Percentiles rank a stretch among this genome's conserved stretches.
These are phyloP conservation scores for Aspergillus spinulosporus DNA, from an alignment of 2,329 filamentous ascomycete species.

Conservation along the genomic window DNA sequence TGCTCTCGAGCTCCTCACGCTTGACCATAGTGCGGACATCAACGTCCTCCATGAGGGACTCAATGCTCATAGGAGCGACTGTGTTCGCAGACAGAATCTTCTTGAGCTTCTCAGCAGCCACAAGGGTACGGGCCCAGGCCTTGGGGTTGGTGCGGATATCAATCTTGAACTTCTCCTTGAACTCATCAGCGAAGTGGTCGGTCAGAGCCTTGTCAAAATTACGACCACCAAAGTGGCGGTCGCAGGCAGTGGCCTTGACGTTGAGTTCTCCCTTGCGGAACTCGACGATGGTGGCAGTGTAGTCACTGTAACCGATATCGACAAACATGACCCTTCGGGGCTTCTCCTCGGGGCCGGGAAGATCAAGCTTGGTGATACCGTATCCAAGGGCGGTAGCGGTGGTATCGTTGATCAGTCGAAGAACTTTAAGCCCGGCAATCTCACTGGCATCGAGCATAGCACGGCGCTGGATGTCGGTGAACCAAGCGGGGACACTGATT, in stretches of 20 bases:
- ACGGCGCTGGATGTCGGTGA: slow-evolving; percentile 90
- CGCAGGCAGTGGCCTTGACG: slow-evolving; percentile 88
- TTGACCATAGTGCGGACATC: slow-evolving; percentile 88
- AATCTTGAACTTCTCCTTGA: slow-evolving; percentile 97
- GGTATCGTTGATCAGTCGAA: slow-evolving; percentile 96
- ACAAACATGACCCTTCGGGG: slow-evolving; percentile 87
- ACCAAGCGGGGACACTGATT: slow-evolving; percentile 94
- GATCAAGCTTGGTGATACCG: slow-evolving; percentile 96
- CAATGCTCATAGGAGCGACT: slow-evolving; percentile 88
- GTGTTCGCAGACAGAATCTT: slow-evolving; percentile 97
- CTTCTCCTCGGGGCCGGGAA: slow-evolving; percentile 85
- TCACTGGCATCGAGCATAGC: slow-evolving; percentile 87
- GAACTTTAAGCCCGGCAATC: slow-evolving; percentile 86
- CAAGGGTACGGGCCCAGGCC: slow-evolving; percentile 80
- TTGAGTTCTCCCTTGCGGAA: slow-evolving; percentile 95
- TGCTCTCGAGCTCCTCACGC: slow-evolving; percentile 87
- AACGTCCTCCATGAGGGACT: slow-evolving; percentile 97
- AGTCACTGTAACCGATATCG: slow-evolving; percentile 96
- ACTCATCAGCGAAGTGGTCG: slow-evolving; percentile 92
- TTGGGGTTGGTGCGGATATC: slow-evolving; percentile 90
- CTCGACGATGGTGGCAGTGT: slow-evolving; percentile 90
- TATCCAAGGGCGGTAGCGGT: slow-evolving; percentile 94
- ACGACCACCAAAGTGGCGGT: slow-evolving; percentile 94
- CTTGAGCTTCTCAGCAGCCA: slow-evolving; percentile 95
- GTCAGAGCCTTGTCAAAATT: slow-evolving; percentile 95